Evolutionary conservation across 768 basidiomycete genomes (phyloP).

Genomic region (Crepidotus variabilis): DNA sequence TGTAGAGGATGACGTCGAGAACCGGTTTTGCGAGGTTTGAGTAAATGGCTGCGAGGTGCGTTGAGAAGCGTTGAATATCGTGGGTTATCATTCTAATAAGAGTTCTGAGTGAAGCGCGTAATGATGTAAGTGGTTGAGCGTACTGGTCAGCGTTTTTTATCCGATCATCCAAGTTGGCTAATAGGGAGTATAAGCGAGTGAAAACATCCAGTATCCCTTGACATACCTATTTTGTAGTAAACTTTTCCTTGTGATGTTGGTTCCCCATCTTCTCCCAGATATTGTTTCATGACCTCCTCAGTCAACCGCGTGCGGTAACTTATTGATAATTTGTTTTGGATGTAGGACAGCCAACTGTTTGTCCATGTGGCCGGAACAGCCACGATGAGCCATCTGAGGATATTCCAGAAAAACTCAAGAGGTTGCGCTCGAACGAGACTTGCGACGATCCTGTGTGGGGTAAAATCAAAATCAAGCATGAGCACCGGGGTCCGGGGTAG

Average conservation of each 20-base stretch:
- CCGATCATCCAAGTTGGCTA: conserved; percentile 91
- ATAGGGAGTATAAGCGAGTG: not conserved
- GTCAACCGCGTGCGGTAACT: conserved; percentile 88
- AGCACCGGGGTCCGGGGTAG: not conserved
- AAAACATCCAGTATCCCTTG: not conserved
- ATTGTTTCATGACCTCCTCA: conserved; percentile 74
- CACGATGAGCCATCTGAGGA: conserved; percentile 85
- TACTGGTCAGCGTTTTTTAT: conserved; percentile 96
- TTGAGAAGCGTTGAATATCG: conserved; percentile 91
- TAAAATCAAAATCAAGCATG: not conserved
- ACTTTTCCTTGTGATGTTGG: conserved; percentile 65
- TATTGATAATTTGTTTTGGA: conserved; percentile 90
- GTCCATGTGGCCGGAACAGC: conserved; percentile 94
- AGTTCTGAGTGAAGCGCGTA: not conserved
- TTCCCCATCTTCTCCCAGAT: conserved; percentile 72
- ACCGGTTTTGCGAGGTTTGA: conserved; percentile 91
- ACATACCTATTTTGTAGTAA: conserved; percentile 88
- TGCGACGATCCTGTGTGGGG: conserved; percentile 74
- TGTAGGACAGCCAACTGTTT: conserved; percentile 88
- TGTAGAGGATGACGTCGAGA: conserved; percentile 91
- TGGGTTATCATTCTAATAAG: conserved; percentile 83
- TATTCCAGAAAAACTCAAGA: conserved; percentile 75
- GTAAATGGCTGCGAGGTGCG: conserved; percentile 90
- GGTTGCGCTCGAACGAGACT: conserved; percentile 88
- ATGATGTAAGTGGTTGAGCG: conserved; percentile 13